phyloP scores from a whole-genome alignment of 2,329 filamentous ascomycete species.

The Cladosporium halotolerans region DNA sequence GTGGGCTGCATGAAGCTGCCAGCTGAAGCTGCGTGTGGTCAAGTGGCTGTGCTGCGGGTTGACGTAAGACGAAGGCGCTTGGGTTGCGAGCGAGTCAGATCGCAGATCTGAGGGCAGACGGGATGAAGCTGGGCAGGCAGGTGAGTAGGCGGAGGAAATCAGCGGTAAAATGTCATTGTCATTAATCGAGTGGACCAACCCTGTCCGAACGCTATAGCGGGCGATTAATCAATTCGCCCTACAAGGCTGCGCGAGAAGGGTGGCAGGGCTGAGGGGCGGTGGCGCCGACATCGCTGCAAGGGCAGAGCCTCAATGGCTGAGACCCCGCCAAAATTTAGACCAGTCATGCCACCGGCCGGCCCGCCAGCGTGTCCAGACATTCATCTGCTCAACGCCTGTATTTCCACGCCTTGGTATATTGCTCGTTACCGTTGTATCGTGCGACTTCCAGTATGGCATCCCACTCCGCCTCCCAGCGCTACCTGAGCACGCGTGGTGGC shows the following conservation, averaged over 20 bases:
- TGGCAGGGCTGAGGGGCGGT: background rate
- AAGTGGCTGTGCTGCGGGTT: conserved; percentile 9
- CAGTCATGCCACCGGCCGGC: background rate
- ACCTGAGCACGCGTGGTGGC: conserved; percentile 57
- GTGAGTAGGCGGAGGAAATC: too few relatives aligned
- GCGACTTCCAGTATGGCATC: conserved; percentile 4
- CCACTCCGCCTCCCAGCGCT: conserved; percentile 53
- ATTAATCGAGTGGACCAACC: too few relatives aligned
- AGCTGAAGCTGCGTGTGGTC: background rate
- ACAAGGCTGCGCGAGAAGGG: background rate
- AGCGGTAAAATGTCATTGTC: too few relatives aligned
- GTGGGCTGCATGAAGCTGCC: background rate
- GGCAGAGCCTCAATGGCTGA: background rate
- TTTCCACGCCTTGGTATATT: too few relatives aligned
- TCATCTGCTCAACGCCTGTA: too few relatives aligned
- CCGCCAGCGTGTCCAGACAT: too few relatives aligned
- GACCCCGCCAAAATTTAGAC: background rate
- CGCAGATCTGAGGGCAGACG: too few relatives aligned
- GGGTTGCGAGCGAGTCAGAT: too few relatives aligned
- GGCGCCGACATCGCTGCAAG: background rate
- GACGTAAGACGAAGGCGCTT: conserved; percentile 52
- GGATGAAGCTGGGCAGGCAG: too few relatives aligned
- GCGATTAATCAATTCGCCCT: background rate
- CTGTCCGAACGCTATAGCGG: too few relatives aligned
- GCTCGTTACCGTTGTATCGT: background rate